A percentile compares a stretch with the other conserved stretches of the same genome.
phyloP scores from a whole-genome alignment of 23 red algal species.

The Chondrus crispus region DNA sequence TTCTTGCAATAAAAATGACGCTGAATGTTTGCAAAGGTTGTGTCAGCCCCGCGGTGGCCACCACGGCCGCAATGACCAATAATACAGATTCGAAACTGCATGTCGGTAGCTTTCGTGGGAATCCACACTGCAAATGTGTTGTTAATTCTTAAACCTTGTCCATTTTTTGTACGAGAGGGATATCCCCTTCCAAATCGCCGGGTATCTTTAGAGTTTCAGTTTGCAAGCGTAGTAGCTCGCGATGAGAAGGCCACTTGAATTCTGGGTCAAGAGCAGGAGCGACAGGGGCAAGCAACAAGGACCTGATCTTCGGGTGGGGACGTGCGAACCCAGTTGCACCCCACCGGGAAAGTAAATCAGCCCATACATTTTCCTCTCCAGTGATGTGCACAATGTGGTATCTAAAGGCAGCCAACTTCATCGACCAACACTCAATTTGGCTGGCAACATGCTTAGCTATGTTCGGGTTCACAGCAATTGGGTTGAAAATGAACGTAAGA shows the following conservation, averaged over 20 bases:
- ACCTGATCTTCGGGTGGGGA: not conserved
- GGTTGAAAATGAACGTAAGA: not conserved
- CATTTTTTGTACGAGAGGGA: not conserved
- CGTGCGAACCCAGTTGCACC: not conserved
- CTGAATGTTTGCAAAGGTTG: not conserved
- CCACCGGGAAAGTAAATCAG: constrained; percentile 21
- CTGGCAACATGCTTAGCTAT: not conserved
- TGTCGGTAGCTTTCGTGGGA: not conserved
- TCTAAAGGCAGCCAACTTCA: not conserved
- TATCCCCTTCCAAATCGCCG: not conserved
- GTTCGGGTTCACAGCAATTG: not conserved
- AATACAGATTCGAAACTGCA: not conserved
- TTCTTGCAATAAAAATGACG: not conserved
- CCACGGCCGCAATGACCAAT: constrained; percentile 9
- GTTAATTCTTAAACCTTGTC: not conserved
- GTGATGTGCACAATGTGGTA: constrained; percentile 11
- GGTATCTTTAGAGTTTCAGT: not conserved
- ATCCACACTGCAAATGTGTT: not conserved
- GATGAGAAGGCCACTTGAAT: not conserved
- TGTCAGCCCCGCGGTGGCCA: not conserved
- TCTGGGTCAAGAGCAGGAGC: not conserved
- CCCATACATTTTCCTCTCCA: constrained; percentile 31
- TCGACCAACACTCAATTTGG: not conserved
- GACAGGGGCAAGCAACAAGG: not conserved
- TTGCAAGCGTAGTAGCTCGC: not conserved